Conservation (phyloP, 1,284 basidiomycete genomes). For the Ceratobasidium sp. region DNA sequence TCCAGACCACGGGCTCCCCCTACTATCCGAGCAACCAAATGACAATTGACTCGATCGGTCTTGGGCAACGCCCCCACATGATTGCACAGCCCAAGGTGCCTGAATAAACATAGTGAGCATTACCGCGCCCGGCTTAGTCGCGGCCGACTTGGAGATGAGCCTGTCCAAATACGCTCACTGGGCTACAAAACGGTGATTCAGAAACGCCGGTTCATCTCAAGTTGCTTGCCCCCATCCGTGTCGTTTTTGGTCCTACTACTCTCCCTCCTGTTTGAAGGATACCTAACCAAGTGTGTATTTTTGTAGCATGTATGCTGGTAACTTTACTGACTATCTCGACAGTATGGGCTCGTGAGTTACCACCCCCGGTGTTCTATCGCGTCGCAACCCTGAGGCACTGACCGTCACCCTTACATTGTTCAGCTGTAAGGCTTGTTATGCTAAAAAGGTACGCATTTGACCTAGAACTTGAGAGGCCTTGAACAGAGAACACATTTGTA, state of each 20-base stretch:
- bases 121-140: conserved; percentile 23
- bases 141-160: not conserved
- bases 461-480: too few relatives aligned
- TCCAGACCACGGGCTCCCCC: not conserved
- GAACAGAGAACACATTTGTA: too few relatives aligned
- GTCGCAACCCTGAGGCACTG: not conserved
- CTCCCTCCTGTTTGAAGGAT: not conserved
- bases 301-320: not conserved
- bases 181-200: conserved; percentile 31
- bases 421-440: conserved; percentile 19
- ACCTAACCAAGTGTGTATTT: not conserved
- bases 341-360: not conserved
- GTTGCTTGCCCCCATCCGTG: conserved; percentile 6
- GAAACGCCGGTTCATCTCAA: conserved; percentile 10
- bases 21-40: not conserved
- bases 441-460: not conserved
- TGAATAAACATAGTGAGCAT: not conserved
- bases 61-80: not conserved
- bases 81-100: conserved; percentile 28
- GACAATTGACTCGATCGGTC: conserved; percentile 4
- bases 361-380: not conserved
- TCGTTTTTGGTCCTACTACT: not conserved
- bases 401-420: not conserved
- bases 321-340: not conserved
- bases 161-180: not conserved